Evolutionary conservation across 1,284 basidiomycete genomes (phyloP).

Genomic region (Tilletiaria anomala): DNA sequence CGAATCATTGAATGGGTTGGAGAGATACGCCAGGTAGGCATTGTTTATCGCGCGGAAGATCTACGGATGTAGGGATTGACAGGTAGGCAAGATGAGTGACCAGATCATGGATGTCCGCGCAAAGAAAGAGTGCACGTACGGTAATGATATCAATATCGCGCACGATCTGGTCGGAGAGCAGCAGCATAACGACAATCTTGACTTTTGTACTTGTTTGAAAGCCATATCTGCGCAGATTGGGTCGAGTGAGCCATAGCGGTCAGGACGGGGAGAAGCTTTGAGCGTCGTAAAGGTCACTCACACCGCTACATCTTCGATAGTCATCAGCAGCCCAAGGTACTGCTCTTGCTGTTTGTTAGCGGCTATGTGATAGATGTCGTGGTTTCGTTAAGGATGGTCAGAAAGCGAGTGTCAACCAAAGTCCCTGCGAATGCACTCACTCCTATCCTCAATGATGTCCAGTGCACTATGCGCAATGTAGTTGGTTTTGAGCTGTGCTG

Average conservation of each 20-base stretch:
- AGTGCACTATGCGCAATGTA: conserved; percentile 37
- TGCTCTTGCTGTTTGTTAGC: conserved; percentile 26
- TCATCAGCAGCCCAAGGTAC: conserved; percentile 38
- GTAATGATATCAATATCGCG: conserved; percentile 39
- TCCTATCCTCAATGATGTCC: conserved; percentile 39
- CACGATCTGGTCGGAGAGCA: conserved; percentile 33
- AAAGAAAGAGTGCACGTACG: conserved; percentile 2
- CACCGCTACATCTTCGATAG: conserved; percentile 40
- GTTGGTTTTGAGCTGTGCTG: too few relatives aligned
- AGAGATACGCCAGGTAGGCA: conserved; percentile 34
- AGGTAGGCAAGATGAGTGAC: not conserved
- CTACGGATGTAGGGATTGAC: conserved; percentile 5
- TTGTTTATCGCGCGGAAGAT: conserved; percentile 40
- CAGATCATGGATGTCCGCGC: not conserved
- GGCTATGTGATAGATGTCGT: too few relatives aligned
- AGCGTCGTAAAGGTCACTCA: conserved; percentile 4
- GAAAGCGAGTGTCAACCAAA: conserved; percentile 1
- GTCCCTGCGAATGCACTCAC: conserved; percentile 5
- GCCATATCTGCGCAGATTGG: conserved; percentile 25
- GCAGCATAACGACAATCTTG: conserved; percentile 34
- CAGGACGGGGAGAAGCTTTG: not conserved
- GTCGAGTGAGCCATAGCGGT: too few relatives aligned
- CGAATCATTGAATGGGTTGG: conserved; percentile 33
- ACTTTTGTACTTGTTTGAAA: conserved; percentile 38
- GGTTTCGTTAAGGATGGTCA: too few relatives aligned